Evolutionary conservation across 345 rosid species (phyloP), one percentile per base, ranked within the genome.

Genomic region (Nephelium lappaceum): DNA sequence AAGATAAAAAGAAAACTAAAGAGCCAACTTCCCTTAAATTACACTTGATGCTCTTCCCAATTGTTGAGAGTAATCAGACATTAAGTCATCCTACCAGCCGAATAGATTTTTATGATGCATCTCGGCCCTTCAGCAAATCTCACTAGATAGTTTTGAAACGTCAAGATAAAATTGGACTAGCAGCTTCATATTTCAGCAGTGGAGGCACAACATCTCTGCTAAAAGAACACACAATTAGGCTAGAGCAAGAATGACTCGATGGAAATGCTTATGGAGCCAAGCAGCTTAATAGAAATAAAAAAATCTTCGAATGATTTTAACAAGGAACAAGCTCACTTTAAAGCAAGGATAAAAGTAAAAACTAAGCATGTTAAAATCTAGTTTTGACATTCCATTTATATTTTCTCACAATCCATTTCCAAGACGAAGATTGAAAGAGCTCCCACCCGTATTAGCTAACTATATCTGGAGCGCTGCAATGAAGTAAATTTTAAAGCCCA

Each of bases 81-180:
- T 31, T 31, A 15, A 47, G 14, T 47, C 53, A 47, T 57, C 31
- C 66, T 21, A 58, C 12, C 51, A 57, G 49, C 66, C 0, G 27
- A 5, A 21, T 21, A 19, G 63, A 71, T 41, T 31, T 31, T 31
- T 43, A 31, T 31, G 49, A 18, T 43, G 55, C 27, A 27, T 15
- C 6, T 43, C 19, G 16, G 60, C 25, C 18, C 51, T 53, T 49
- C 41, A 5, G 49, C 64, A 73, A 18, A 43, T 71, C 19, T 39
- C 21, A 71, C 51, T 69, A 16, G 36, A 15, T 12, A 19, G 27
- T 51, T 21, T 73, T n/a, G 15, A 62, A 49, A 27, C 8, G 55
- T 87, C 86, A 89, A 74, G 83, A 81, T 47, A 89, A 66, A 73
- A 87, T 78, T 74, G 92, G 92, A 72, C 87, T 88, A 53, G 86